phyloP scores from a whole-genome alignment of 1,284 basidiomycete species.

The Agaricales sp. region DNA sequence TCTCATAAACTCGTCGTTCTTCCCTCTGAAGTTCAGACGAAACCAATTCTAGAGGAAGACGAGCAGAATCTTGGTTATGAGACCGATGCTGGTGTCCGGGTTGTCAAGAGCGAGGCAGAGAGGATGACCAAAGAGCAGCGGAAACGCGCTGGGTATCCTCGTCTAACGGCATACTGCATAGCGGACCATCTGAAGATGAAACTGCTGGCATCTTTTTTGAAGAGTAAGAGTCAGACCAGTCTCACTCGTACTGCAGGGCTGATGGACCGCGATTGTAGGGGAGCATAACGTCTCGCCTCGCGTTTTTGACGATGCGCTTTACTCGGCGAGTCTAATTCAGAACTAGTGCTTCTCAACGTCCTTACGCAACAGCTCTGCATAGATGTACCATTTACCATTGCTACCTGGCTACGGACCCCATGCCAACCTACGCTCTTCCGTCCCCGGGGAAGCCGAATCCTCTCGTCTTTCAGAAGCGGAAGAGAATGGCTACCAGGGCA shows the following conservation, averaged over 20 bases:
- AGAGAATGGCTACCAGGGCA: constrained; percentile 82
- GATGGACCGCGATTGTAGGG: background rate
- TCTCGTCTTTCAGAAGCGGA: constrained; percentile 78
- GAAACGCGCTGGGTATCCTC: constrained; percentile 63
- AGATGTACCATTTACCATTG: constrained; percentile 89
- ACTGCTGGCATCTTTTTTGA: constrained; percentile 72
- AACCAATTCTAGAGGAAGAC: constrained; percentile 54
- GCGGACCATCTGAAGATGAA: constrained; percentile 80
- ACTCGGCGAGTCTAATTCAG: constrained; percentile 73
- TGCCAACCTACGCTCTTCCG: constrained; percentile 78
- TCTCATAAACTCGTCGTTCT: constrained; percentile 88
- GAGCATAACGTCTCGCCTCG: constrained; percentile 89
- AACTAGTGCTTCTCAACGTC: too few species aligned
- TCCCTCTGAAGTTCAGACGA: constrained; percentile 86
- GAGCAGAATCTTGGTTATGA: constrained; percentile 46
- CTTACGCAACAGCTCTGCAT: constrained; percentile 5
- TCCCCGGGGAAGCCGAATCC: constrained; percentile 51
- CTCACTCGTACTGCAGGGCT: background rate
- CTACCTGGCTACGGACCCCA: constrained; percentile 86
- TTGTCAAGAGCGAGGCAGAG: constrained; percentile 72
- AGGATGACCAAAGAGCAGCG: constrained; percentile 72
- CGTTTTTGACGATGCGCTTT: constrained; percentile 89
- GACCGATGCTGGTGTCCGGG: constrained; percentile 48
- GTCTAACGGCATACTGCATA: constrained; percentile 83
- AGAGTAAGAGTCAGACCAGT: constrained; percentile 29